Evolutionary conservation across 805 yeast genomes (phyloP), one percentile per base, ranked within the genome.

Genomic region (Candida maesae): DNA sequence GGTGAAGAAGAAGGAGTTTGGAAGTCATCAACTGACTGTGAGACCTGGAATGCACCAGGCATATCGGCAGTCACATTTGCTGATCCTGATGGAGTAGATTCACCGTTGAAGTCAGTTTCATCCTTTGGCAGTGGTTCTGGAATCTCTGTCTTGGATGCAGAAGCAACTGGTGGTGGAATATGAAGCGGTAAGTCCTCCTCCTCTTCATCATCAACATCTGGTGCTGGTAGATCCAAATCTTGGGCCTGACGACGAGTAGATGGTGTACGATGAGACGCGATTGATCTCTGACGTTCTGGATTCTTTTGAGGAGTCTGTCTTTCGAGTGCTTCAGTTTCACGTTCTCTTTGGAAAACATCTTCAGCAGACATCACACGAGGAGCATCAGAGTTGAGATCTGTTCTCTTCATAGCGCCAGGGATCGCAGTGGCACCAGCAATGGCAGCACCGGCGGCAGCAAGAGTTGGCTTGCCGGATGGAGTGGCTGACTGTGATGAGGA

Each of bases 111-210:
- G 6, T 23, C 9, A 14, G 26, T n/a, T 5, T 2, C 38, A 33
- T 38, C 41, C 43, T 36, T 45, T 16, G 39, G 25, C 19, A 35
- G 29, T 47, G 50, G 46, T 33, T 46, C 46, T 31, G 58, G 59
- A 6, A 41, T 40, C 37, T 49, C 51, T 21, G 56, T 50, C 31
- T 41, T 44, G 45, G 49, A 26, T 46, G 56, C 54, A 2, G 46
- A 35, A 31, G 47, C 48, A 3, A 59, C 52, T 10, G 58, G 53
- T 11, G 60, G 53, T 19, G 66, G 63, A 21, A 63, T 52, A 10
- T 47, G 45, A 12, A 58, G 40, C 2, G 61, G 59, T 26, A 56
- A 24, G 5, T 52, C 58, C 23, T 53, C 56, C 25, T 55, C 58
- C 2, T 46, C 53, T 4, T 43, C 50, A 5, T 49, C 33, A 6